Conservation (phyloP, 139 green algal species). For the Auxenochlorella pyrenoidosa region DNA sequence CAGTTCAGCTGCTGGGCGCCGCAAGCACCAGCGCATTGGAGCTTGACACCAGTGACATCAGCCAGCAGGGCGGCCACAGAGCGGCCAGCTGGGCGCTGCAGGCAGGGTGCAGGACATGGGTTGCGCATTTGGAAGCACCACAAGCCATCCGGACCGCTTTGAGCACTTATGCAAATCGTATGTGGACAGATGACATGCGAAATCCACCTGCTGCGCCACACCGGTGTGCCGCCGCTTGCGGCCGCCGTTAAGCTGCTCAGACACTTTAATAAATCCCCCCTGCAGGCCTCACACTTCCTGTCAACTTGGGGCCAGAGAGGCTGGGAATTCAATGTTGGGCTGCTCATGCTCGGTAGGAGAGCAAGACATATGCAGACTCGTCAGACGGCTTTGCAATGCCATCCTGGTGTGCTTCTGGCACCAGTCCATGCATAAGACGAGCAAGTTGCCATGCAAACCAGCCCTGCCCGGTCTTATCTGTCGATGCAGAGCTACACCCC, state of each 20-base stretch:
- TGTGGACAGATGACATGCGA: no score
- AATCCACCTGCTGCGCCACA: not conserved
- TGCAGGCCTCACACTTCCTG: conserved; percentile 51
- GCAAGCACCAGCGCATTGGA: no score
- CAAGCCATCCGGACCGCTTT: not conserved
- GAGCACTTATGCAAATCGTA: no score
- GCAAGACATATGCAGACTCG: no score
- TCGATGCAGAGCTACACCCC: conserved; percentile 53
- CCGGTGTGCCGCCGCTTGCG: not conserved
- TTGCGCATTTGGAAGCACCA: not conserved
- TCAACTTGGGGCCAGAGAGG: conserved; percentile 64
- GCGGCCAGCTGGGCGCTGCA: conserved; percentile 18
- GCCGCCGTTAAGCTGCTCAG: not conserved
- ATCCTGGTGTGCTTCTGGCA: no score
- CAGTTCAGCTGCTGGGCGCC: no score
- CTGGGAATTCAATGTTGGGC: conserved; percentile 71
- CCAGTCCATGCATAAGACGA: no score
- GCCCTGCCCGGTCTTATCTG: not conserved
- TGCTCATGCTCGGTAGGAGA: conserved; percentile 58
- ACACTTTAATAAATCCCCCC: not conserved
- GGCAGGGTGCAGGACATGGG: not conserved
- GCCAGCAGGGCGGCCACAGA: not conserved
- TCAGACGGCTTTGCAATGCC: no score
- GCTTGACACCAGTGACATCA: no score
- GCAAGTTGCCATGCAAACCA: no score